These are phyloP conservation scores for Exophiala calicioides DNA, from an alignment of 2,329 filamentous ascomycete species.

Conservation along the genomic window DNA sequence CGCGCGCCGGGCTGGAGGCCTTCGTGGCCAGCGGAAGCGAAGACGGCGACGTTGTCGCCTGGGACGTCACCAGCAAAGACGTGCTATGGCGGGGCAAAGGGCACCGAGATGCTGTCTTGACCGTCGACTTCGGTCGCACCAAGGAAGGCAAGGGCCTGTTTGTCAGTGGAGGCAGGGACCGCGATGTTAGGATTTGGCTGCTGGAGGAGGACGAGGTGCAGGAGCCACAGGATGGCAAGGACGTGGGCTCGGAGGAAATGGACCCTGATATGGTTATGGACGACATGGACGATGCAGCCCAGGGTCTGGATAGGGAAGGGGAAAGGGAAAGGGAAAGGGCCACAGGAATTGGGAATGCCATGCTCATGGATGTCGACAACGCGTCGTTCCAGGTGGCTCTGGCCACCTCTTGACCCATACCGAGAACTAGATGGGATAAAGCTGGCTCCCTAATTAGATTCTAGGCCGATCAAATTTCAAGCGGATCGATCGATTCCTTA, in stretches of 20 bases:
- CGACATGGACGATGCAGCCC: constrained; percentile 4
- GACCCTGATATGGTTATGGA: constrained; percentile 17
- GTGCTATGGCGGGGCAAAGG: constrained; percentile 67
- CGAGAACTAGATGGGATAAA: too few relatives aligned
- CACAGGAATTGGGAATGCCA: background rate
- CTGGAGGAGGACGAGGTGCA: constrained; percentile 16
- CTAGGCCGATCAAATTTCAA: too few relatives aligned
- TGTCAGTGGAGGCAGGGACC: constrained; percentile 30
- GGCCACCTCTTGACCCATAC: too few relatives aligned
- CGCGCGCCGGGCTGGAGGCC: constrained; percentile 37
- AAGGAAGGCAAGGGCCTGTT: constrained; percentile 35
- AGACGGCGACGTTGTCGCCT: constrained; percentile 79
- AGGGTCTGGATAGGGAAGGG: background rate
- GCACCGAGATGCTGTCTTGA: constrained; percentile 59
- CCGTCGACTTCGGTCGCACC: constrained; percentile 56
- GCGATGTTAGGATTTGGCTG: constrained; percentile 28
- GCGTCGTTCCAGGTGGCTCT: too few relatives aligned
- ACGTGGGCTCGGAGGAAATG: constrained; percentile 20
- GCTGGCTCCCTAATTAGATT: too few relatives aligned
- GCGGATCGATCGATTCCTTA: too few relatives aligned
- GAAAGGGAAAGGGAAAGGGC: background rate
- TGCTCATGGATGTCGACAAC: too few relatives aligned
- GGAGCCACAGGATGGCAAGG: constrained; percentile 6
- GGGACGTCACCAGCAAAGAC: constrained; percentile 87
- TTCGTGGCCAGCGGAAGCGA: constrained; percentile 86